These are phyloP conservation scores for Penicillium sumatraense DNA, from an alignment of 2,329 filamentous ascomycete genomes.

Conservation along the genomic window DNA sequence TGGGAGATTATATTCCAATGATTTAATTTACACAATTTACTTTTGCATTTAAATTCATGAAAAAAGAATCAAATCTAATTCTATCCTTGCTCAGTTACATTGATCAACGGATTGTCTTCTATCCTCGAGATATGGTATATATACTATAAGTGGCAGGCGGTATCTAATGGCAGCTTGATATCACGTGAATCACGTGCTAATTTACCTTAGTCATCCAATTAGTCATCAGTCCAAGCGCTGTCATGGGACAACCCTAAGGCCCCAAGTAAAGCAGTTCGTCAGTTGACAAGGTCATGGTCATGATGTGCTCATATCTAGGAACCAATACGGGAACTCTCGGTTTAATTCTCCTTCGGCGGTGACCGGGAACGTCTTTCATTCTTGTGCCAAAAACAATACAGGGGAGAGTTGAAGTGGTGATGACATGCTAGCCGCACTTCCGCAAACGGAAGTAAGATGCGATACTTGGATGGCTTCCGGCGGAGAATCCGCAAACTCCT, in stretches of 20 bases:
- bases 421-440: constrained; percentile 29
- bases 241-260: constrained; percentile 15
- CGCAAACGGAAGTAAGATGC: constrained; percentile 24
- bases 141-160: too few species aligned
- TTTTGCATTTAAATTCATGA: too few species aligned
- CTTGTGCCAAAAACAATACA: constrained; percentile 1
- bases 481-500: constrained; percentile 7
- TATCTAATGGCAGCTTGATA: too few species aligned
- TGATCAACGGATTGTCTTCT: too few species aligned
- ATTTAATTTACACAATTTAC: too few species aligned
- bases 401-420: constrained; percentile 28
- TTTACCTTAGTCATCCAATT: too few species aligned
- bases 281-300: constrained; percentile 30
- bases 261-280: constrained; percentile 7
- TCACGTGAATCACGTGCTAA: too few species aligned
- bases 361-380: constrained; percentile 5
- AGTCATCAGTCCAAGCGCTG: constrained; percentile 6
- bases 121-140: too few species aligned
- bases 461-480: constrained; percentile 16
- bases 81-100: too few species aligned
- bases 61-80: too few species aligned
- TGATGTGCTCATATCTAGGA: background rate
- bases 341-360: background rate
- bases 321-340: background rate
- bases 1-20: too few species aligned